A percentile compares a stretch with the other conserved stretches of the same genome.
These are phyloP conservation scores for Knufia petricola DNA, from an alignment of 2,329 filamentous ascomycete species.

Conservation along the genomic window DNA sequence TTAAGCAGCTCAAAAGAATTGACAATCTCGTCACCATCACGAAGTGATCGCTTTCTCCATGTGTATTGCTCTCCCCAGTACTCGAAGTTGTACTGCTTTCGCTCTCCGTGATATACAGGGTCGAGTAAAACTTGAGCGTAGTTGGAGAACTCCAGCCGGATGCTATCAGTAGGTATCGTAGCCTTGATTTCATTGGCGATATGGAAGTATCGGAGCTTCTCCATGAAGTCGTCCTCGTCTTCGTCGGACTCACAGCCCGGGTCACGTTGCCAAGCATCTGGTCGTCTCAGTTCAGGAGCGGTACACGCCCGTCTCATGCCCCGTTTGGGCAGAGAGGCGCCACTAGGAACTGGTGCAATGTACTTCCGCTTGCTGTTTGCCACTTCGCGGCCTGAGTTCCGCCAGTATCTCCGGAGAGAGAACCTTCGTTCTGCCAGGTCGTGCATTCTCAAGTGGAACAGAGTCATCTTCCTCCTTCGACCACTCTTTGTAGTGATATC, in stretches of 20 bases:
- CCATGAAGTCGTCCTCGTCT: slow-evolving; percentile 31
- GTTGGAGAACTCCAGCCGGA: slow-evolving; percentile 92
- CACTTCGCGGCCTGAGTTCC: slow-evolving; percentile 85
- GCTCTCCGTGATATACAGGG: slow-evolving; percentile 48
- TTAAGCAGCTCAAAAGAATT: slow-evolving; percentile 74
- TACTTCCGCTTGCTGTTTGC: slow-evolving; percentile 72
- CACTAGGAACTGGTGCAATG: slow-evolving; percentile 39
- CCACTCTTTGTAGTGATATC: slow-evolving; percentile 50
- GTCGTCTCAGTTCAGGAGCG: slow-evolving; percentile 48
- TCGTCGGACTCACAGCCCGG: slow-evolving; percentile 47
- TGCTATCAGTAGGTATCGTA: slow-evolving; percentile 55
- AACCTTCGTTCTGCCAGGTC: slow-evolving; percentile 79
- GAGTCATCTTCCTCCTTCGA: slow-evolving; percentile 55
- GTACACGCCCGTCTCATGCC: slow-evolving; percentile 22
- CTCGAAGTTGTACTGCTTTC: slow-evolving; percentile 79
- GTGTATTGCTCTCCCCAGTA: slow-evolving; percentile 84
- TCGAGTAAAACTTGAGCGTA: slow-evolving; percentile 85
- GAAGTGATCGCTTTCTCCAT: slow-evolving; percentile 68
- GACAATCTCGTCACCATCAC: slow-evolving; percentile 52
- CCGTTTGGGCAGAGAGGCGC: neutral
- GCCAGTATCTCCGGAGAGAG: slow-evolving; percentile 81
- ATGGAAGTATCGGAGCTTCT: slow-evolving; percentile 15
- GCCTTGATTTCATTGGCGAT: slow-evolving; percentile 18
- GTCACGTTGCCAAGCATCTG: slow-evolving; percentile 45
- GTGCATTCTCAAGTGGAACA: slow-evolving; percentile 94